Percentiles rank a stretch among this genome's conserved stretches.
Conservation (phyloP, 805 yeast species). For the Saturnispora besseyi region DNA sequence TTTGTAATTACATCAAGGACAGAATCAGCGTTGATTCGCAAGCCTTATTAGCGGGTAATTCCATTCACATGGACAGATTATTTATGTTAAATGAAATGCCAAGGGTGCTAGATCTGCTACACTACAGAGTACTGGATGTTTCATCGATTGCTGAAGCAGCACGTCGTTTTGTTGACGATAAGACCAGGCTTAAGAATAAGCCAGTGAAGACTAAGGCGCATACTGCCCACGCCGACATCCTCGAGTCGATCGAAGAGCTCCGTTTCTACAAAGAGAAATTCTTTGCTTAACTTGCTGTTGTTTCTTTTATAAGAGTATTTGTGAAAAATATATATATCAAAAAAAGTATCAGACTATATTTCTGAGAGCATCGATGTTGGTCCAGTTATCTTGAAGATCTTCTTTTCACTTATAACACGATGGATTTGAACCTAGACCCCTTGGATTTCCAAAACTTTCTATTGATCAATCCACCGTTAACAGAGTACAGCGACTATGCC, state of each 20-base stretch:
- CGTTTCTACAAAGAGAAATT: conserved; percentile 51
- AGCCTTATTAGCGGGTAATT: conserved; percentile 83
- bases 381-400: neutral
- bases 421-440: conserved; percentile 26
- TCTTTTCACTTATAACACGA: neutral
- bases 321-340: neutral
- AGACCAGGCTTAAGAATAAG: conserved; percentile 28
- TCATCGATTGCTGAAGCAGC: conserved; percentile 79
- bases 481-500: conserved; percentile 23
- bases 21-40: neutral
- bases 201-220: conserved; percentile 68
- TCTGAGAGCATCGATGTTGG: neutral
- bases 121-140: conserved; percentile 83
- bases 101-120: conserved; percentile 45
- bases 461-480: conserved; percentile 29
- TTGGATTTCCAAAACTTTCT: conserved; percentile 30
- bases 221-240: conserved; percentile 81
- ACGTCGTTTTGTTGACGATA: conserved; percentile 15
- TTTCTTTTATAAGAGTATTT: neutral
- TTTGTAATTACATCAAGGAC: conserved; percentile 20
- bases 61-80: conserved; percentile 83
- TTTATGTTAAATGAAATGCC: conserved; percentile 86
- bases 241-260: conserved; percentile 81
- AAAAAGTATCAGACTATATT: neutral
- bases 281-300: neutral